phyloP scores from a whole-genome alignment of 768 basidiomycete species.

The Suillus discolor region DNA sequence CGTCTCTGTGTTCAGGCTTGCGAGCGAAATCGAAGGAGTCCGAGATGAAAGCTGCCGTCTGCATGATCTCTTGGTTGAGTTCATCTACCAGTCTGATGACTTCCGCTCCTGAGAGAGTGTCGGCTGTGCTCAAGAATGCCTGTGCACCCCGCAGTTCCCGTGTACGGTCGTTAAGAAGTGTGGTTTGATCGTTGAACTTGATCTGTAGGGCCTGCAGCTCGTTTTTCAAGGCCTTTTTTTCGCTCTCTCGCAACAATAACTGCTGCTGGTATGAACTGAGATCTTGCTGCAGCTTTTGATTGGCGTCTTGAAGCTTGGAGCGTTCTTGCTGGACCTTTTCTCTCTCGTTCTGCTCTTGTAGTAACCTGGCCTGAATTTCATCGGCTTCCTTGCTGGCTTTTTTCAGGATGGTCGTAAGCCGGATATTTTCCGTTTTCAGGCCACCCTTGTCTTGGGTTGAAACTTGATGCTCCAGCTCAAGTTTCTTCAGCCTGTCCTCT shows the following conservation, averaged over 20 bases:
- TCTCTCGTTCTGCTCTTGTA: slow-evolving; percentile 22
- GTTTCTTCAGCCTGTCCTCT: slow-evolving; percentile 19
- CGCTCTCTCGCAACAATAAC: slow-evolving; percentile 25
- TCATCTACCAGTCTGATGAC: slow-evolving; percentile 40
- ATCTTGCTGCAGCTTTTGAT: slow-evolving; percentile 21
- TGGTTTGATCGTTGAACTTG: slow-evolving; percentile 29
- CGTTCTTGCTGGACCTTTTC: slow-evolving; percentile 21
- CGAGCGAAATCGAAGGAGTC: slow-evolving; percentile 39
- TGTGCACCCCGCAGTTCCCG: slow-evolving; percentile 46
- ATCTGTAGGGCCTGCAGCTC: slow-evolving; percentile 29
- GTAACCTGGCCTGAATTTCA: slow-evolving; percentile 20
- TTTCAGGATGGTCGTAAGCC: slow-evolving; percentile 14
- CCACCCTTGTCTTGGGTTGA: slow-evolving; percentile 19
- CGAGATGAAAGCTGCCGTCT: slow-evolving; percentile 46
- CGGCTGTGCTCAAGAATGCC: slow-evolving; percentile 45
- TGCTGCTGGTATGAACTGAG: slow-evolving; percentile 21
- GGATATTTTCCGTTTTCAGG: slow-evolving; percentile 21
- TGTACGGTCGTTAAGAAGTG: slow-evolving; percentile 36
- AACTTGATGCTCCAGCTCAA: slow-evolving; percentile 15
- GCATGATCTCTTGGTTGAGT: slow-evolving; percentile 52
- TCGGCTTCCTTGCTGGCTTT: slow-evolving; percentile 15
- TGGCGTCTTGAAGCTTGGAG: slow-evolving; percentile 7
- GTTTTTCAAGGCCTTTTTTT: slow-evolving; percentile 27
- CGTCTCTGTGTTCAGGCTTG: slow-evolving; percentile 18
- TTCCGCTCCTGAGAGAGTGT: slow-evolving; percentile 46